Conservation (phyloP, 116 monocot species). For the Posidonia oceanica region DNA sequence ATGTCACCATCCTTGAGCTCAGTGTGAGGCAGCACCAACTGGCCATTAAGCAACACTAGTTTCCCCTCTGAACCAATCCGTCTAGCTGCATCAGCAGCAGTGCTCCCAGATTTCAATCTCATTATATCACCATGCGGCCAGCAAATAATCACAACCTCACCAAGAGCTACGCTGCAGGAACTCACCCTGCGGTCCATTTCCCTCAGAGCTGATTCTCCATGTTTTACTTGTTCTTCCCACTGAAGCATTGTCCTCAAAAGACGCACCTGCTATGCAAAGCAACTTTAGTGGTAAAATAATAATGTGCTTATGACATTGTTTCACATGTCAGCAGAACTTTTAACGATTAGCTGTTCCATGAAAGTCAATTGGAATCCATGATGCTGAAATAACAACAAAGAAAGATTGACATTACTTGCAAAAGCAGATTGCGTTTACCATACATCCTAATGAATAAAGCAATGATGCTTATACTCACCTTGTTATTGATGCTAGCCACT, state of each 20-base stretch:
- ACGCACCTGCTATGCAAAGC: slow-evolving; percentile 36
- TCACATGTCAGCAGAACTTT: no score
- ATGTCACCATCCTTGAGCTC: slow-evolving; percentile 94
- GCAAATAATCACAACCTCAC: slow-evolving; percentile 70
- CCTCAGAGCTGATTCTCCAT: slow-evolving; percentile 11
- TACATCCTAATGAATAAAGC: no score
- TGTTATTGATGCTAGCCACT: slow-evolving; percentile 48
- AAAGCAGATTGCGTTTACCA: no score
- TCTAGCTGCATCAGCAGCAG: slow-evolving; percentile 73
- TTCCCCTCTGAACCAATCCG: slow-evolving; percentile 73
- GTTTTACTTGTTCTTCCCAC: slow-evolving; percentile 77
- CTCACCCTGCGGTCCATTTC: slow-evolving; percentile 9
- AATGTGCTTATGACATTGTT: no score
- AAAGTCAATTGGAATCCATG: no score
- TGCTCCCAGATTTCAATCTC: slow-evolving; percentile 77
- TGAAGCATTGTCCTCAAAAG: slow-evolving; percentile 90
- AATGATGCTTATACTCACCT: slow-evolving; percentile 27
- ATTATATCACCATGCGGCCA: slow-evolving; percentile 82
- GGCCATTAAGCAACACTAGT: slow-evolving; percentile 72
- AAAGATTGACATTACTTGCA: no score
- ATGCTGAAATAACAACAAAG: no score
- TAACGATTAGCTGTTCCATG: no score
- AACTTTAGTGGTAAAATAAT: background rate
- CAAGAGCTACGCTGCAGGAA: slow-evolving; percentile 10
- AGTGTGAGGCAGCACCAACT: slow-evolving; percentile 61